Conservation (phyloP, 148 eudicot genomes). For the Rhododendron kiyosumense region DNA sequence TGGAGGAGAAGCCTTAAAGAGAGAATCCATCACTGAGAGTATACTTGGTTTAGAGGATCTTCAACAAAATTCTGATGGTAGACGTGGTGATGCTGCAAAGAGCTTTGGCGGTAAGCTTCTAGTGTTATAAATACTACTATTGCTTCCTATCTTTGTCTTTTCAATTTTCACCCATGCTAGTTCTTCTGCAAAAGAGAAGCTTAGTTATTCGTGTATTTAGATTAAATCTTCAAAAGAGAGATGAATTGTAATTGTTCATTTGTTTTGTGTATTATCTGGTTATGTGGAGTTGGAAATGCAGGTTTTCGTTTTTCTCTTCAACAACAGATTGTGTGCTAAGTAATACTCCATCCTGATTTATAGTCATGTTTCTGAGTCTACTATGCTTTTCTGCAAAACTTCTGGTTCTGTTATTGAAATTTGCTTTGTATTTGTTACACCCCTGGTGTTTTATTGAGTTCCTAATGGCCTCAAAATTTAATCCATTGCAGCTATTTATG, state of each 20-base stretch:
- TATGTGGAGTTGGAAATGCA: neutral
- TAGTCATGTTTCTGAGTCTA: neutral
- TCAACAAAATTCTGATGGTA: too few relatives aligned
- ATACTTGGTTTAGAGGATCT: too few relatives aligned
- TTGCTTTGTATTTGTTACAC: neutral
- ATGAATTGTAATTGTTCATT: neutral
- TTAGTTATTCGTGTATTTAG: neutral
- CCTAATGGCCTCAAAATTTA: too few relatives aligned
- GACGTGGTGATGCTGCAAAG: neutral
- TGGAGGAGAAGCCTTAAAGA: neutral
- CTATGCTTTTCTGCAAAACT: neutral
- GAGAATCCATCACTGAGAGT: neutral
- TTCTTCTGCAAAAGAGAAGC: neutral
- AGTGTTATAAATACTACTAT: neutral
- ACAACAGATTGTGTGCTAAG: neutral
- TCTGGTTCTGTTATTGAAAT: neutral
- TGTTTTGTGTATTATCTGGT: neutral
- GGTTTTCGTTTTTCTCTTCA: neutral
- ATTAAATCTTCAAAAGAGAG: neutral
- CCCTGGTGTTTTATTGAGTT: neutral
- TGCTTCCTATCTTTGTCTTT: neutral
- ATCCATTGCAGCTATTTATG: neutral
- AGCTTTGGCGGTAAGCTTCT: neutral
- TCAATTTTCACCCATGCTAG: neutral
- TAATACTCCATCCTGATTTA: neutral